These are phyloP conservation scores for Platanus orientalis DNA, from an alignment of 164 flowering plant genomes.

Conservation along the genomic window DNA sequence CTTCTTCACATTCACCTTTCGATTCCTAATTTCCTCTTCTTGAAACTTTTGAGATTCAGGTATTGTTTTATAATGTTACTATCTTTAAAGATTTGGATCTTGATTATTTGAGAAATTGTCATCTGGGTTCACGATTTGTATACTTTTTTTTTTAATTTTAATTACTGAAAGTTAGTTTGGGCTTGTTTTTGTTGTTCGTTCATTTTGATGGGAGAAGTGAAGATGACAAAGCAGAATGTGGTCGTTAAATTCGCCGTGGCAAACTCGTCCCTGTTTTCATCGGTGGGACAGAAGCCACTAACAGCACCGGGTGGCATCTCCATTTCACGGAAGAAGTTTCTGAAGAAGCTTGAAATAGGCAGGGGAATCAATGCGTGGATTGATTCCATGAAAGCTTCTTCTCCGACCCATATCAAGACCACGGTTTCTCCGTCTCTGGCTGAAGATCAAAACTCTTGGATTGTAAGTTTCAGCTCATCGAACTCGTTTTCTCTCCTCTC, in stretches of 20 bases:
- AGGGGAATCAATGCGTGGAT: conserved; percentile 54
- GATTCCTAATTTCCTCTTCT: too few relatives aligned
- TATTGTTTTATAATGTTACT: background rate
- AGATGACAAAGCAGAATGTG: conserved; percentile 67
- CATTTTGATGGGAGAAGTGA: background rate
- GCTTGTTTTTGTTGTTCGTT: background rate
- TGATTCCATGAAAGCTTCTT: conserved; percentile 88
- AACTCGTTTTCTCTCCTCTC: too few relatives aligned
- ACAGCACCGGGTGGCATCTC: conserved; percentile 31
- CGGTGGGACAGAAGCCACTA: conserved; percentile 34
- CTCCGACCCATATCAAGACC: conserved; percentile 66
- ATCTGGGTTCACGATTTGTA: too few relatives aligned
- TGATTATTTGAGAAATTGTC: background rate
- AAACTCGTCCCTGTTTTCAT: conserved; percentile 28
- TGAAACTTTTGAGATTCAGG: background rate
- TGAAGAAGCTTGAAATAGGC: conserved; percentile 43
- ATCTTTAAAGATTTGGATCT: background rate
- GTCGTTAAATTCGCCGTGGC: conserved; percentile 25
- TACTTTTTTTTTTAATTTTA: background rate
- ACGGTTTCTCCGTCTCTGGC: conserved; percentile 18
- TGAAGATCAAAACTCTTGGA: conserved; percentile 30
- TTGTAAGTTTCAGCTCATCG: conserved; percentile 18
- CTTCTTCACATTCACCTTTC: too few relatives aligned
- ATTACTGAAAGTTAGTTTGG: background rate
- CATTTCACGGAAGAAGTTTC: conserved; percentile 30